phyloP scores from a whole-genome alignment of 345 rosid genomes.

The Acer yangbiense region DNA sequence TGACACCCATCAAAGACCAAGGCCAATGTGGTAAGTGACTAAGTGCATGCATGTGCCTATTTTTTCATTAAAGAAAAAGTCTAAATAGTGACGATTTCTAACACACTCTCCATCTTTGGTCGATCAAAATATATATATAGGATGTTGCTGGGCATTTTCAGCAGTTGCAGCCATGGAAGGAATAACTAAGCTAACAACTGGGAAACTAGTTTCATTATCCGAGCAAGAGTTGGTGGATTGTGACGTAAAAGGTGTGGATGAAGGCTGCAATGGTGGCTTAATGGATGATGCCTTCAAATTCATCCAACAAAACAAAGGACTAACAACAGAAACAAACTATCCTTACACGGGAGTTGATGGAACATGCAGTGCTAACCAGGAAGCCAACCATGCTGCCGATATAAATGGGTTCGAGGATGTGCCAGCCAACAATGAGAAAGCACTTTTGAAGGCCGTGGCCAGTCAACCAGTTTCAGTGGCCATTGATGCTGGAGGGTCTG shows the following conservation, averaged over 20 bases:
- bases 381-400: slow-evolving; percentile 20
- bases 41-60: too few species aligned
- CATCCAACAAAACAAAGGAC: slow-evolving; percentile 25
- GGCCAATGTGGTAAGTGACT: slow-evolving; percentile 50
- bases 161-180: slow-evolving; percentile 59
- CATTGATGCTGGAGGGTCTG: slow-evolving; percentile 31
- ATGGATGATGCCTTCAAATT: slow-evolving; percentile 43
- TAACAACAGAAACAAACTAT: slow-evolving; percentile 29
- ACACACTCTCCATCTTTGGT: not conserved
- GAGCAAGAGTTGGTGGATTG: slow-evolving; percentile 52
- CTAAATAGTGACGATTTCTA: not conserved
- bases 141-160: slow-evolving; percentile 58
- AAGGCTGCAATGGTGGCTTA: slow-evolving; percentile 45
- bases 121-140: slow-evolving; percentile 14
- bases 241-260: slow-evolving; percentile 36
- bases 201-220: slow-evolving; percentile 37
- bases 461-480: slow-evolving; percentile 34
- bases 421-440: slow-evolving; percentile 33
- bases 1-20: slow-evolving; percentile 56
- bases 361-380: slow-evolving; percentile 26
- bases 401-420: slow-evolving; percentile 36
- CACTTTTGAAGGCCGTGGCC: slow-evolving; percentile 34
- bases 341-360: slow-evolving; percentile 34
- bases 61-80: not conserved
- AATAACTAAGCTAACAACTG: slow-evolving; percentile 27